Percentiles rank a stretch among this genome's conserved stretches.
phyloP scores from a whole-genome alignment of 768 basidiomycete species.

The Cubamyces lactineus region DNA sequence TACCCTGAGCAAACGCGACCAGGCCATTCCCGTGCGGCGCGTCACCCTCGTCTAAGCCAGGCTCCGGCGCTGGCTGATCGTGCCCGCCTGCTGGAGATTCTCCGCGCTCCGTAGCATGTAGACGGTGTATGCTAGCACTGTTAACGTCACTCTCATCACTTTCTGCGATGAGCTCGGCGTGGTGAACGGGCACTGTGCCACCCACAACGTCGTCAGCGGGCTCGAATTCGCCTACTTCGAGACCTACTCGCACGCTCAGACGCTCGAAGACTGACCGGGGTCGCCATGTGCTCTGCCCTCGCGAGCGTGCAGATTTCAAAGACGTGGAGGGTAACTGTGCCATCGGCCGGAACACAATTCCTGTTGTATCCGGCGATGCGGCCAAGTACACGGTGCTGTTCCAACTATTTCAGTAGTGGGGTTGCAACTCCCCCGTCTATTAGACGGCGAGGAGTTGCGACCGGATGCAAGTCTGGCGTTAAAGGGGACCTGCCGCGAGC shows the following conservation, averaged over 20 bases:
- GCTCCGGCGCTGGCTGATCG: slow-evolving; percentile 28
- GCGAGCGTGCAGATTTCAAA: slow-evolving; percentile 33
- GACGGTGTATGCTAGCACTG: slow-evolving; percentile 19
- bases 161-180: slow-evolving; percentile 30
- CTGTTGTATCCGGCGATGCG: slow-evolving; percentile 19
- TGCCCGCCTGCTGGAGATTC: slow-evolving; percentile 24
- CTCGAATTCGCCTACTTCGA: slow-evolving; percentile 26
- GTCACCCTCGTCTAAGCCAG: slow-evolving; percentile 23
- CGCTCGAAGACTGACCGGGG: slow-evolving; percentile 23
- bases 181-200: slow-evolving; percentile 20
- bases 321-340: slow-evolving; percentile 19
- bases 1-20: slow-evolving; percentile 29
- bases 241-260: slow-evolving; percentile 7
- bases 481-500: no score
- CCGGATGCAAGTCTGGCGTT: no score
- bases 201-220: slow-evolving; percentile 24
- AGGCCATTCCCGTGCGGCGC: slow-evolving; percentile 31
- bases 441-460: no score
- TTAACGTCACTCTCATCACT: slow-evolving; percentile 20
- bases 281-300: slow-evolving; percentile 27
- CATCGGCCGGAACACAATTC: slow-evolving; percentile 18
- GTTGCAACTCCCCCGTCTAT: no score
- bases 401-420: no score
- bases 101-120: slow-evolving; percentile 16
- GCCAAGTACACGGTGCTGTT: slow-evolving; percentile 29